Evolutionary conservation across 257 asterid species (phyloP).

Genomic region (Marsdenia floribunda): DNA sequence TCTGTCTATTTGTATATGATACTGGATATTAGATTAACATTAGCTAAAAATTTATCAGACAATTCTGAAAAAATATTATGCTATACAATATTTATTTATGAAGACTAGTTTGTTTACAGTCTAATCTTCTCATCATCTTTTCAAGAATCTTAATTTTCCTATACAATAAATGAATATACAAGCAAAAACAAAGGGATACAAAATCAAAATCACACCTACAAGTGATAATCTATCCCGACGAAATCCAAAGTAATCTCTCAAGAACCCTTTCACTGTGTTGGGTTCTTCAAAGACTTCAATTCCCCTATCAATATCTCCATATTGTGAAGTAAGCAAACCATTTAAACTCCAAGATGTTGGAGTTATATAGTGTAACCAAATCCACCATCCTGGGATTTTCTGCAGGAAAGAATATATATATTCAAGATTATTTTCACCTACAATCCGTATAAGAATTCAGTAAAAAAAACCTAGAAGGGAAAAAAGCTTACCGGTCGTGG

Average conservation of each 20-base stretch:
- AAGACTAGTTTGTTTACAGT: background rate
- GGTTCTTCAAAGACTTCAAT: conserved; percentile 42
- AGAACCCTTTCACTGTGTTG: conserved; percentile 33
- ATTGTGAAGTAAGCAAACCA: conserved; percentile 50
- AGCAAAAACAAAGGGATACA: conserved; percentile 46
- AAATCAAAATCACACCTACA: conserved; percentile 37
- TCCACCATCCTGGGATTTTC: conserved; percentile 28
- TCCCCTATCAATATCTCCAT: conserved; percentile 32
- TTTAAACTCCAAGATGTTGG: conserved; percentile 47
- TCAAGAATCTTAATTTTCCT: conserved; percentile 43
- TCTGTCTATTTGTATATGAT: too few relatives aligned
- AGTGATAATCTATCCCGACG: conserved; percentile 36
- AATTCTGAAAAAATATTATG: too few relatives aligned
- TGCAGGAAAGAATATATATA: background rate
- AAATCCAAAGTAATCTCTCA: conserved; percentile 52
- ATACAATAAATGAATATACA: conserved; percentile 38
- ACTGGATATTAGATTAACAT: too few relatives aligned
- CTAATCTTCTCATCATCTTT: conserved; percentile 24
- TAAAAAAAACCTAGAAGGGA: too few relatives aligned
- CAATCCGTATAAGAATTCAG: too few relatives aligned
- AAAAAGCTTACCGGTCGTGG: conserved; percentile 45
- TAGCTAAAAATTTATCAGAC: too few relatives aligned
- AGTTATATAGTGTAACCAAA: conserved; percentile 19
- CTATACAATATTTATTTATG: background rate
- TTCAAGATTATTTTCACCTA: too few relatives aligned